Conservation (phyloP, 1,139 yeast genomes). For the Debaryomyces coudertii region DNA sequence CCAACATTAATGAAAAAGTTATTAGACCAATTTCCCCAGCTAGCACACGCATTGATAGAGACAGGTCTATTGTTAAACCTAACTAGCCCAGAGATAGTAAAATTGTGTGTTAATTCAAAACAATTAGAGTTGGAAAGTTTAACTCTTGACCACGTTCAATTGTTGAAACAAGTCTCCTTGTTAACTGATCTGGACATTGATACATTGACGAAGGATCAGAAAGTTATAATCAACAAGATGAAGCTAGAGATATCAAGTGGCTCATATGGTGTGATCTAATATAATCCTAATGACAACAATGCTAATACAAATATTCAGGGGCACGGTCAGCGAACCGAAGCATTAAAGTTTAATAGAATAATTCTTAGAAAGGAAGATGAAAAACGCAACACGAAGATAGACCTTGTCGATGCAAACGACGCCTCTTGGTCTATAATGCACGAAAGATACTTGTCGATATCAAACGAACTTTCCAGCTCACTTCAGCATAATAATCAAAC, state of each 20-base stretch:
- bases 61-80: constrained; percentile 63
- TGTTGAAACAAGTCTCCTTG: constrained; percentile 58
- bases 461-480: too few relatives aligned
- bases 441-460: too few relatives aligned
- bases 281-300: too few relatives aligned
- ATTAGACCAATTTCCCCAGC: constrained; percentile 73
- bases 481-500: too few relatives aligned
- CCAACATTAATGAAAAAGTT: constrained; percentile 67
- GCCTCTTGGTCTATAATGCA: too few relatives aligned
- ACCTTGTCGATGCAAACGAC: too few relatives aligned
- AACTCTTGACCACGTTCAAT: constrained; percentile 50
- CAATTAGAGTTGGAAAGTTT: constrained; percentile 45
- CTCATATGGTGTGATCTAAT: constrained; percentile 38
- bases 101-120: constrained; percentile 39
- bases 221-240: constrained; percentile 38
- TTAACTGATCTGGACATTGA: constrained; percentile 67
- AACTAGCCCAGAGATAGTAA: constrained; percentile 58
- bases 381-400: too few relatives aligned
- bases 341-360: too few relatives aligned
- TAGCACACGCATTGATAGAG: constrained; percentile 82
- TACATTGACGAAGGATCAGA: constrained; percentile 63
- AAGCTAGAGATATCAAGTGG: constrained; percentile 49
- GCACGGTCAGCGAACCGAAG: too few relatives aligned
- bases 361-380: too few relatives aligned
- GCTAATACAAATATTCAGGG: background rate